These are phyloP conservation scores for Talaromyces sp. DNA, from an alignment of 2,329 filamentous ascomycete species.

Conservation along the genomic window DNA sequence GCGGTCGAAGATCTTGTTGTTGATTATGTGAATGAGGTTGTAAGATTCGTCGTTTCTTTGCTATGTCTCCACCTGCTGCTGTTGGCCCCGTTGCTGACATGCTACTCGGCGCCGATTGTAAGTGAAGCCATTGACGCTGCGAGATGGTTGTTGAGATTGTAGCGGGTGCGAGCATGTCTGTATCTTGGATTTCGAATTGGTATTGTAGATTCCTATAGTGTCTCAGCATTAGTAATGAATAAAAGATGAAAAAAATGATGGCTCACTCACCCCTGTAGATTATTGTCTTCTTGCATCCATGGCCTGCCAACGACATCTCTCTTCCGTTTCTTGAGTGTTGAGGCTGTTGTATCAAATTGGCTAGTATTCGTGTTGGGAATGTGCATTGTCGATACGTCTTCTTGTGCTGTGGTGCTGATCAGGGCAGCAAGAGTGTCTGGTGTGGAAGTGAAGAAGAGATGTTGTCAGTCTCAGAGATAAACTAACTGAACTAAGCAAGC, in stretches of 20 bases:
- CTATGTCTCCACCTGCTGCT: not conserved
- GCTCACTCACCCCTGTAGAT: conserved; percentile 12
- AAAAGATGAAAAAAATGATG: not conserved
- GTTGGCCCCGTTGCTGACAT: not conserved
- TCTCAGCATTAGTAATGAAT: not conserved
- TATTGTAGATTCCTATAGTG: conserved; percentile 6
- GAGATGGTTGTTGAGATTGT: conserved; percentile 14
- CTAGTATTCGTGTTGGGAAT: conserved; percentile 9
- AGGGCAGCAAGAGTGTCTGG: not conserved
- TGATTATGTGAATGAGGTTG: conserved; percentile 19
- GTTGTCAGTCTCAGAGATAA: not conserved
- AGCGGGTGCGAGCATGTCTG: conserved; percentile 15
- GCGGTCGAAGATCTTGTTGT: conserved; percentile 19
- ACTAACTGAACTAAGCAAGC: not conserved
- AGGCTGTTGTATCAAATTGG: conserved; percentile 13
- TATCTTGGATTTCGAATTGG: conserved; percentile 20
- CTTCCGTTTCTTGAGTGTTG: conserved; percentile 27
- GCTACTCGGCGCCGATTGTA: not conserved
- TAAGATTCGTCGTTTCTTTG: conserved; percentile 16
- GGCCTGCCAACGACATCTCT: conserved; percentile 20
- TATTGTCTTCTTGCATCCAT: conserved; percentile 18
- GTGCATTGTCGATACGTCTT: conserved; percentile 4
- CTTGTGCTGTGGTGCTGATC: not conserved
- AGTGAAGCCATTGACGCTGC: conserved; percentile 15
- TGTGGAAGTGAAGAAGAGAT: not conserved